These are phyloP conservation scores for Funneliformis geosporum DNA, from an alignment of 192 early-diverging fungal genomes.

Conservation along the genomic window DNA sequence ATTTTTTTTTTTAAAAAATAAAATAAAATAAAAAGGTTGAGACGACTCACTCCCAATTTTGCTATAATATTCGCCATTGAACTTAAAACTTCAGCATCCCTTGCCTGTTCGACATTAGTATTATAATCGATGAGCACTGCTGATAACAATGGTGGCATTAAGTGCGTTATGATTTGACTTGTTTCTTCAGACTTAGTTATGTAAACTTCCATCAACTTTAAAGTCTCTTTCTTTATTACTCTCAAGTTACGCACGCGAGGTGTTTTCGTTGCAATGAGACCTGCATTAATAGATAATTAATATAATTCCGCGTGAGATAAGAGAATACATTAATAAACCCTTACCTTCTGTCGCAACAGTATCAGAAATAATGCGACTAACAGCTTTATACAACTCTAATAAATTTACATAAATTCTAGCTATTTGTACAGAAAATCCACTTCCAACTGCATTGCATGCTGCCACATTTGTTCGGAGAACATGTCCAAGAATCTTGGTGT, in stretches of 20 bases:
- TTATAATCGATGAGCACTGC: conserved; percentile 89
- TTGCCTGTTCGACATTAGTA: conserved; percentile 80
- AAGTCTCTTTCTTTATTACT: conserved; percentile 95
- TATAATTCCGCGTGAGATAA: background rate
- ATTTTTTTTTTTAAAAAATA: no score
- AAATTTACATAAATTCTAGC: conserved; percentile 89
- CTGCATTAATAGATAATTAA: conserved; percentile 36
- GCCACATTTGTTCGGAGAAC: conserved; percentile 96
- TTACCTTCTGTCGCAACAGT: conserved; percentile 70
- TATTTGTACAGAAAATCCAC: conserved; percentile 86
- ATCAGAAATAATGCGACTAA: conserved; percentile 81
- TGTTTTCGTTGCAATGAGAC: conserved; percentile 87
- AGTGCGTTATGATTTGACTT: conserved; percentile 71
- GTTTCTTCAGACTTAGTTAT: conserved; percentile 87
- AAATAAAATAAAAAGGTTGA: background rate
- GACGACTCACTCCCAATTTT: conserved; percentile 67
- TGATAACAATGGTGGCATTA: conserved; percentile 91
- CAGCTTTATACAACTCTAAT: conserved; percentile 88
- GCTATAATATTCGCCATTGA: conserved; percentile 88
- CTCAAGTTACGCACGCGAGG: conserved; percentile 88
- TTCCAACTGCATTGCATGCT: conserved; percentile 85
- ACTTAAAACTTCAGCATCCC: conserved; percentile 94
- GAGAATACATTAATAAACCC: background rate
- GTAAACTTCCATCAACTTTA: conserved; percentile 92
- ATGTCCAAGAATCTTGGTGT: conserved; percentile 87